These are phyloP conservation scores for Talaromyces trachyspermus DNA, from an alignment of 495 filamentous ascomycete genomes.

Conservation along the genomic window DNA sequence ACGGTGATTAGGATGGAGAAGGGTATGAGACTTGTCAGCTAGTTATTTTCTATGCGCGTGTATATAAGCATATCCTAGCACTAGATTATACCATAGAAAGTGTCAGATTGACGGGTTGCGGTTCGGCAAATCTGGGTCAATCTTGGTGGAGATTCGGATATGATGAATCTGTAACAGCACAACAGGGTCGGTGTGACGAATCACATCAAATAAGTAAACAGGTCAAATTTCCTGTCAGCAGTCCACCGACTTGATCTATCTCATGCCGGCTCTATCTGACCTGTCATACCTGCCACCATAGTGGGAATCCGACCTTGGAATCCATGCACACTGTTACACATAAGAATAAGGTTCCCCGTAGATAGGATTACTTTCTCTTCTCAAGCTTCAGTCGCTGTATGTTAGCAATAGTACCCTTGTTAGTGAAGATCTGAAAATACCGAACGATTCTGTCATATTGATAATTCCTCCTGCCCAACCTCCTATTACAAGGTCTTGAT, in stretches of 20 bases:
- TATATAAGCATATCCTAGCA: too few species aligned
- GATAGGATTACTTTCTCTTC: neutral
- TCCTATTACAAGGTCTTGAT: slow-evolving; percentile 2
- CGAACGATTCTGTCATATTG: neutral
- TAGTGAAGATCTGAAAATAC: neutral
- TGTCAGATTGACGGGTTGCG: too few species aligned
- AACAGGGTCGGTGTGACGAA: neutral
- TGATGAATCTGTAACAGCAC: neutral
- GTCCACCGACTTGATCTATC: neutral
- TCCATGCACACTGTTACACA: neutral
- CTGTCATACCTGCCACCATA: neutral
- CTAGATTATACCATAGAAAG: too few species aligned
- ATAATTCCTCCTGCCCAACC: neutral
- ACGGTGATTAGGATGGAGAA: too few species aligned
- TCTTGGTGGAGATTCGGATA: too few species aligned
- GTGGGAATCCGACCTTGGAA: neutral
- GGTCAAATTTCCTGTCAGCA: neutral
- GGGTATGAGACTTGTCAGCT: too few species aligned
- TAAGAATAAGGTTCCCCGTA: neutral
- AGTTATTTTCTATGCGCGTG: too few species aligned
- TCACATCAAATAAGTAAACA: neutral
- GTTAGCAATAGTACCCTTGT: slow-evolving; percentile 1
- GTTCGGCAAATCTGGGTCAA: too few species aligned
- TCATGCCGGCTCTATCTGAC: neutral
- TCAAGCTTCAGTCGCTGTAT: neutral